Evolutionary conservation across 2,329 filamentous ascomycete species (phyloP), one percentile per base, ranked within the genome.

Genomic region (Nemania sp.): DNA sequence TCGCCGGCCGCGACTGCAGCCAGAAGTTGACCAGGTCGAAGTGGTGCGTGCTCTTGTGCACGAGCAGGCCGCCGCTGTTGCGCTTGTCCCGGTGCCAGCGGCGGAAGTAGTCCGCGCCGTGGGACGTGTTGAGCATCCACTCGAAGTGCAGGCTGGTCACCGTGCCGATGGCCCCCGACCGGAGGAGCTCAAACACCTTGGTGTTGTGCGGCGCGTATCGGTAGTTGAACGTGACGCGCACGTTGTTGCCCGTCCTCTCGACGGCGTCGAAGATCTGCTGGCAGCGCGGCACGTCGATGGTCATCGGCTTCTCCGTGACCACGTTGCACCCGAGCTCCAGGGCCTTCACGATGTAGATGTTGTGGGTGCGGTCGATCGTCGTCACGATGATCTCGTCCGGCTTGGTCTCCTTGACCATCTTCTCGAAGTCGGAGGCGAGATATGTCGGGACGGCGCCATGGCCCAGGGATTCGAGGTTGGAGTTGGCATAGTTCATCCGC

Each of bases 271-370:
- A 79, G 59, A 87, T 87, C 51, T 79, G 76, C 6, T 73, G 76
- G 71, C 83, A 86, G 9, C 83, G 79, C 1, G 79, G 76, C 0
- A 78, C 81, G 67, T 87, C 84, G 65, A 87, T 83, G 0, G 85
- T 87, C 85, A 87, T 87, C 4, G 85, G 85, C 71, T 88, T 88
- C 68, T 87, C 85, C 0, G 82, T 87, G n/a, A 87, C 77, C 0
- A 86, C 84, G 61, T 83, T 80, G 67, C 83, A 85, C 15, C 84
- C 85, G 1, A 86, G 73, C 63, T 87, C 83, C 50, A 88, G 74
- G 0, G 85, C 83, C 2, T 81, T 79, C 5, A 86, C 77, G 50
- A 87, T 87, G 73, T 88, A 88, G 29, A 75, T 78, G 67, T 87
- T 77, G 71, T 88, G 85, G 3, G 83, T 85, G 25, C 84, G 80